Conservation (phyloP, 73 alveolate species). For the Paramecium tetraurelia region DNA sequence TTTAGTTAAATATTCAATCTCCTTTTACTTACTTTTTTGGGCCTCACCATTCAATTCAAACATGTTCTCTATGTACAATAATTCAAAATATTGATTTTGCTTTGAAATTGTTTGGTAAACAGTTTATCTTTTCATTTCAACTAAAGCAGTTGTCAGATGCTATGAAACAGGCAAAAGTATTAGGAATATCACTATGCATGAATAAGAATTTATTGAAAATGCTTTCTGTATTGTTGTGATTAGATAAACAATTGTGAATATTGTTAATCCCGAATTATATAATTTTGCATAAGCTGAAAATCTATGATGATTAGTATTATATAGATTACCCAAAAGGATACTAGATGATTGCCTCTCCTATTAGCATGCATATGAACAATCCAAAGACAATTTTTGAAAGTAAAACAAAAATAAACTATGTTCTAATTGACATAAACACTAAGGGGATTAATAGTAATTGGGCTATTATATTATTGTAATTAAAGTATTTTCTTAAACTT, state of each 20-base stretch:
- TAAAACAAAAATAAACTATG: not conserved
- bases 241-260: not conserved
- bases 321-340: constrained; percentile 20
- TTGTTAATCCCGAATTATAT: not conserved
- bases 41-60: constrained; percentile 4
- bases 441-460: not conserved
- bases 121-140: not conserved
- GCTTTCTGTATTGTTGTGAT: not conserved
- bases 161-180: not conserved
- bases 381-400: not conserved
- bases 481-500: not conserved
- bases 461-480: not conserved
- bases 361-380: not conserved
- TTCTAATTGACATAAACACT: not conserved
- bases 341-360: not conserved
- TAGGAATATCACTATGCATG: not conserved
- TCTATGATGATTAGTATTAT: not conserved
- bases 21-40: not conserved
- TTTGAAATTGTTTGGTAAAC: not conserved
- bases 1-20: not conserved
- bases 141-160: not conserved
- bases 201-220: not conserved
- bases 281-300: not conserved
- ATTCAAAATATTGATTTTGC: not conserved
- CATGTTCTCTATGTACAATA: not conserved